Evolutionary conservation across 164 flowering plant species (phyloP).

Genomic region (Nymphaea thermarum): DNA sequence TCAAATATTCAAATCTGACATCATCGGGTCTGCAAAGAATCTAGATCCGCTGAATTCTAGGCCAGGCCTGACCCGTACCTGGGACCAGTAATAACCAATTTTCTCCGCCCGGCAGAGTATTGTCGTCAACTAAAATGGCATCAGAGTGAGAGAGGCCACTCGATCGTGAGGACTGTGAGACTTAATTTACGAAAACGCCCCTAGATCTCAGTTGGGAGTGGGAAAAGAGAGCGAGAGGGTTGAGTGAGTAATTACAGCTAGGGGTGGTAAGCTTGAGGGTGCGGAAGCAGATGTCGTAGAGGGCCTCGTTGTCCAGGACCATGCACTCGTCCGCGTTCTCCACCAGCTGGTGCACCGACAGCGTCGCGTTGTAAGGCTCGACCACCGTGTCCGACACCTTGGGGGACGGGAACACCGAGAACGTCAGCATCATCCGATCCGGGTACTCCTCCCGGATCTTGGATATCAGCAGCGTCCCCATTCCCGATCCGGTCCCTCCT

Average conservation of each 20-base stretch:
- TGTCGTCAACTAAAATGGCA: no score
- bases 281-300: slow-evolving; percentile 18
- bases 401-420: slow-evolving; percentile 19
- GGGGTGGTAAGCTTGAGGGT: slow-evolving; percentile 18
- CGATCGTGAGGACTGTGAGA: no score
- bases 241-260: slow-evolving; percentile 10
- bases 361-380: slow-evolving; percentile 18
- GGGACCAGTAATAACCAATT: no score
- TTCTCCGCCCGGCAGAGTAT: no score
- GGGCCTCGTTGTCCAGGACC: slow-evolving; percentile 19
- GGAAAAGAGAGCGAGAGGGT: no score
- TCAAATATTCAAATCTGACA: no score
- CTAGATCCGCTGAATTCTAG: no score
- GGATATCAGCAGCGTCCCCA: slow-evolving; percentile 17
- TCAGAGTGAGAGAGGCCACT: no score
- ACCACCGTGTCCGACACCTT: slow-evolving; percentile 19
- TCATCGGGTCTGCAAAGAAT: no score
- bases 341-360: slow-evolving; percentile 16
- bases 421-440: slow-evolving; percentile 20
- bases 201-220: no score
- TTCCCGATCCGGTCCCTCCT: slow-evolving; percentile 19
- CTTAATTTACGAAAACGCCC: no score
- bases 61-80: no score
- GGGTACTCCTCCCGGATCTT: slow-evolving; percentile 20
- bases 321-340: slow-evolving; percentile 20